A percentile compares a stretch with the other conserved stretches of the same genome.
Evolutionary conservation across 2,329 filamentous ascomycete species (phyloP).

Genomic region (Paecilomyces niveus): DNA sequence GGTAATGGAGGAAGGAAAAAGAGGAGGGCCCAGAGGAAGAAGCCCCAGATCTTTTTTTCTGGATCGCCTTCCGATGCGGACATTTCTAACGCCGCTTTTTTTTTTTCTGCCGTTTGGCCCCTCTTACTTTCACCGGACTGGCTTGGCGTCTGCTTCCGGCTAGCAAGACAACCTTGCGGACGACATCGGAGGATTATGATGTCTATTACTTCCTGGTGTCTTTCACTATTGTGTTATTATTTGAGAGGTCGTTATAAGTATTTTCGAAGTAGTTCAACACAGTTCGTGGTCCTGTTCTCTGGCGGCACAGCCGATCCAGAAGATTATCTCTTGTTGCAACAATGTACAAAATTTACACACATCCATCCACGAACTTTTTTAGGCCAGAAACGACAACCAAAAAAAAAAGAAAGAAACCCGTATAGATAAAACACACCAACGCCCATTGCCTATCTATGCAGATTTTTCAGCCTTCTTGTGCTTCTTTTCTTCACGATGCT

Average conservation of each 20-base stretch:
- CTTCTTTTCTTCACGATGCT: constrained; percentile 29
- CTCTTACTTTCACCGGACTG: background rate
- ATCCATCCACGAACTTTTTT: background rate
- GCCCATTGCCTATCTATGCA: background rate
- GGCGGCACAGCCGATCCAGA: background rate
- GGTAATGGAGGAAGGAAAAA: constrained; percentile 3
- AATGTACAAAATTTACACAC: background rate
- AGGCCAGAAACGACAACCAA: background rate
- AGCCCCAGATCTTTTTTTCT: background rate
- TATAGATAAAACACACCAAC: background rate
- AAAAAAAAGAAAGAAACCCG: background rate
- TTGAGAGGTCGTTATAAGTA: background rate
- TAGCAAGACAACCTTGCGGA: background rate
- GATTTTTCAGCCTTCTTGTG: constrained; percentile 24
- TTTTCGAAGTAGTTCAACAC: no score
- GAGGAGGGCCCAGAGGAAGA: background rate
- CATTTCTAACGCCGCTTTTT: background rate
- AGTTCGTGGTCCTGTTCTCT: background rate
- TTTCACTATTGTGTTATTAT: background rate
- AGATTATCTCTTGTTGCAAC: background rate
- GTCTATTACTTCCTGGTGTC: background rate
- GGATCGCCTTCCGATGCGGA: background rate
- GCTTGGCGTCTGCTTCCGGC: background rate
- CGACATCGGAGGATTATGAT: background rate
- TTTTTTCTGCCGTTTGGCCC: background rate